Base-by-base conservation (phyloP, 192 early-diverging fungal genomes). In the Thamnidium elegans region DNA sequence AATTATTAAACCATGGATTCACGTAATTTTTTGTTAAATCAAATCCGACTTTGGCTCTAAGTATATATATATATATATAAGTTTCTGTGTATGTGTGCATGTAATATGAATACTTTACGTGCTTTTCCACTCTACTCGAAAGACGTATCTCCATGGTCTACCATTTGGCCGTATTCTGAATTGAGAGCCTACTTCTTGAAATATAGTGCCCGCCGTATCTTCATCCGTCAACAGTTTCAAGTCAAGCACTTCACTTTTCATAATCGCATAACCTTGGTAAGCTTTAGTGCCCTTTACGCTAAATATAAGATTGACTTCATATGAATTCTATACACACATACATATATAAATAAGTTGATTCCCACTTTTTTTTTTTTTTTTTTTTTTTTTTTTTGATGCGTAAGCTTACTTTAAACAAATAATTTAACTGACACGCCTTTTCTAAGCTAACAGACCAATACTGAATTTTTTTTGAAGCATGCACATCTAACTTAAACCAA, bases 341-440 rank as follows among this genome's bases (percentile, higher is more conserved):
- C n/a, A n/a, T n/a, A n/a, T n/a, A n/a, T n/a, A n/a, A n/a, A n/a
- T n/a, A n/a, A n/a, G n/a, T n/a, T n/a, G n/a, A n/a, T n/a, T n/a
- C n/a, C n/a, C n/a, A n/a, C n/a, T n/a, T n/a, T n/a, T n/a, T n/a
- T n/a, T n/a, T n/a, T n/a, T n/a, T n/a, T n/a, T n/a, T n/a, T n/a
- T n/a, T n/a, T n/a, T n/a, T n/a, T n/a, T n/a, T n/a, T n/a, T n/a
- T n/a, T n/a, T n/a, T n/a, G n/a, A n/a, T n/a, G n/a, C n/a, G n/a
- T n/a, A 55, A n/a, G n/a, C 54, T 55, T 55, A 55, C 54, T 36
- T 32, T n/a, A 55, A 55, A 55, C 32, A 55, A 34, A 10, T 31
- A 14, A 55, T 55, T 39, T 31, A 55, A 17, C 8, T 55, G 17
- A 7, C 17, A 26, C 31, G 7, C 5, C 2, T 36, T 17, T 0